A percentile compares a stretch with the other conserved stretches of the same genome.
Evolutionary conservation across 106 monocot species (phyloP).

Genomic region (Chionographis japonica): DNA sequence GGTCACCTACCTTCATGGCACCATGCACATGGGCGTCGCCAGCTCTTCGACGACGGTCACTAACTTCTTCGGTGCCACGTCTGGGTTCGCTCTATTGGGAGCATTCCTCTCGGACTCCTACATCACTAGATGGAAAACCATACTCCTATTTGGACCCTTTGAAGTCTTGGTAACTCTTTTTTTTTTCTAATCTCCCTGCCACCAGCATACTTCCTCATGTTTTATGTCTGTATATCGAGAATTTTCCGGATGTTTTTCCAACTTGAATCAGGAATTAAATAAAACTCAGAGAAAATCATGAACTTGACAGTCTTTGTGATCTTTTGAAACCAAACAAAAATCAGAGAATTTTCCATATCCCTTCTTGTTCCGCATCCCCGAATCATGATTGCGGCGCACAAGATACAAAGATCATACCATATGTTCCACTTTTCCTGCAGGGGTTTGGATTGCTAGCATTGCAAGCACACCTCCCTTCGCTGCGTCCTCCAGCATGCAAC

Average conservation of each 20-base stretch:
- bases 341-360: too few relatives aligned
- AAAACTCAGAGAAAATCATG: too few relatives aligned
- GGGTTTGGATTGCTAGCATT: constrained; percentile 61
- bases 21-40: constrained; percentile 61
- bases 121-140: constrained; percentile 54
- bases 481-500: constrained; percentile 52
- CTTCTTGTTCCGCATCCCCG: too few relatives aligned
- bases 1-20: constrained; percentile 56
- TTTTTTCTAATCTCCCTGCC: neutral
- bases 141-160: constrained; percentile 64
- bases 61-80: constrained; percentile 50
- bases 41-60: constrained; percentile 50
- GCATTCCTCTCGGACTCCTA: constrained; percentile 77
- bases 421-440: constrained; percentile 13
- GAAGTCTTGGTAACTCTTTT: constrained; percentile 47
- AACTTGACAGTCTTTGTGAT: too few relatives aligned
- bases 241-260: too few relatives aligned
- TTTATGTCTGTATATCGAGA: too few relatives aligned
- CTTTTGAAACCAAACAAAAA: too few relatives aligned
- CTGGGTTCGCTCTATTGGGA: constrained; percentile 57
- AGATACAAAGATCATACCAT: too few relatives aligned
- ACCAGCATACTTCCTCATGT: too few relatives aligned
- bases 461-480: constrained; percentile 69
- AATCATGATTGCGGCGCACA: too few relatives aligned
- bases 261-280: too few relatives aligned